Evolutionary conservation across 2,329 filamentous ascomycete genomes (phyloP).

Genomic region (Fusarium newnesense): DNA sequence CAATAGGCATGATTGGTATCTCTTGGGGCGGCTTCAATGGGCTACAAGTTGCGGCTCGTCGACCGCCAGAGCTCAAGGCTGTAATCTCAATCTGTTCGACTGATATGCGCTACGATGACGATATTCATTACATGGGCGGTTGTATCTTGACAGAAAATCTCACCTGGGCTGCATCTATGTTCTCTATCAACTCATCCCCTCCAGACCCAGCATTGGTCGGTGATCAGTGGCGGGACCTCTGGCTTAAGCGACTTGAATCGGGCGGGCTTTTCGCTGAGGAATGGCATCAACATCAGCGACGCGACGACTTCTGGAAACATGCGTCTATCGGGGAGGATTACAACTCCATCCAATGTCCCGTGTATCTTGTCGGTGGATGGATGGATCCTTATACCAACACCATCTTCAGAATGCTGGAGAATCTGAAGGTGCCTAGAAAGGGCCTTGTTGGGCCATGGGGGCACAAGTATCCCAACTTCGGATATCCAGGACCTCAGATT

Average conservation of each 20-base stretch:
- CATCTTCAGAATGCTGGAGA: constrained; percentile 11
- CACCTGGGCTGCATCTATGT: constrained; percentile 10
- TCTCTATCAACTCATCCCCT: constrained; percentile 2
- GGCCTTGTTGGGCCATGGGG: constrained; percentile 10
- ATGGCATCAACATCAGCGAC: constrained; percentile 3
- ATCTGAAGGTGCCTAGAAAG: neutral
- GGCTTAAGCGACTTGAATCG: neutral
- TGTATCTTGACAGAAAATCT: constrained; percentile 6
- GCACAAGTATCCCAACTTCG: constrained; percentile 5
- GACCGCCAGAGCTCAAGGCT: neutral
- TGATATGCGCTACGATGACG: constrained; percentile 3
- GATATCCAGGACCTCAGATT: constrained; percentile 1
- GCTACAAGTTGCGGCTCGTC: neutral
- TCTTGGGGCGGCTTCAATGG: constrained; percentile 17
- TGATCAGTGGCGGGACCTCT: constrained; percentile 1
- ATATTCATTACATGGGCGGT: constrained; percentile 14
- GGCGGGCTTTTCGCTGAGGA: neutral
- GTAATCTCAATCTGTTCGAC: constrained; percentile 4
- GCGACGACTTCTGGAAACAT: constrained; percentile 4
- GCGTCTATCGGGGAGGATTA: neutral
- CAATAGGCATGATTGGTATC: constrained; percentile 13
- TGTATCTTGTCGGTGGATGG: constrained; percentile 1
- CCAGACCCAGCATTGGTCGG: constrained; percentile 3
- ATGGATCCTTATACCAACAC: constrained; percentile 16
- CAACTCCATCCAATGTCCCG: neutral